Evolutionary conservation across 2,329 filamentous ascomycete genomes (phyloP), one percentile per base, ranked within the genome.

Genomic region (Periglandula ipomoeae): DNA sequence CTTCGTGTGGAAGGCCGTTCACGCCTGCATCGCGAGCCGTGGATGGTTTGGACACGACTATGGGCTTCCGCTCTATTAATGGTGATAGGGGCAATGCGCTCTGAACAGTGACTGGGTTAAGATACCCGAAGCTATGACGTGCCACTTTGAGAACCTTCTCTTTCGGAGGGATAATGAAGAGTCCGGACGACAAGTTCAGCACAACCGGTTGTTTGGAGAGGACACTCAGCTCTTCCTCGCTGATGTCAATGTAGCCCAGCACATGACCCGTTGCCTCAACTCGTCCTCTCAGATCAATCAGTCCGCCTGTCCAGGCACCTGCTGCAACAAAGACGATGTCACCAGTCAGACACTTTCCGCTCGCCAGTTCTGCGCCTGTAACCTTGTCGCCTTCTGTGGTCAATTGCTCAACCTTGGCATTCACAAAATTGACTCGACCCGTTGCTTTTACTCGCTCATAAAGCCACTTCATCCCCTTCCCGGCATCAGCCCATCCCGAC

Each of bases 401-500:
- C 17, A 80, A 66, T 39, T 67, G 62, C 39, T 65, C 52, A 3
- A 73, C 77, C 17, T 69, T 70, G 23, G 70, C 79, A 44, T 71
- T 70, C 24, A 80, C 63, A 55, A 83, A 82, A 2, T 56, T 59
- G 20, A 85, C 75, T 46, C 81, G 73, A 9, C 74, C 71, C 7
- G 77, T 75, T 8, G 68, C 71, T 34, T 74, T 70, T 22, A 82
- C 77, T 47, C 72, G 67, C 39, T 70, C 60, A 50, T 78, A 74
- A 15, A 87, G 63, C 73, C 78, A 86, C 40, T 71, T 65, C 81
- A 91, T 87, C 13, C 75, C 79, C 41, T 74, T 76, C 53, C 82
- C 83, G 0, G 88, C 87, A 61, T 95, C 78, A 2, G 85, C 87
- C 89, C 89, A 95, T 5, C 89, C 89, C 35, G 82, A 85, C 24